Percentiles rank a stretch among this genome's conserved stretches.
These are phyloP conservation scores for Scheffersomyces titani DNA, from an alignment of 1,139 yeast genomes.

Conservation along the genomic window DNA sequence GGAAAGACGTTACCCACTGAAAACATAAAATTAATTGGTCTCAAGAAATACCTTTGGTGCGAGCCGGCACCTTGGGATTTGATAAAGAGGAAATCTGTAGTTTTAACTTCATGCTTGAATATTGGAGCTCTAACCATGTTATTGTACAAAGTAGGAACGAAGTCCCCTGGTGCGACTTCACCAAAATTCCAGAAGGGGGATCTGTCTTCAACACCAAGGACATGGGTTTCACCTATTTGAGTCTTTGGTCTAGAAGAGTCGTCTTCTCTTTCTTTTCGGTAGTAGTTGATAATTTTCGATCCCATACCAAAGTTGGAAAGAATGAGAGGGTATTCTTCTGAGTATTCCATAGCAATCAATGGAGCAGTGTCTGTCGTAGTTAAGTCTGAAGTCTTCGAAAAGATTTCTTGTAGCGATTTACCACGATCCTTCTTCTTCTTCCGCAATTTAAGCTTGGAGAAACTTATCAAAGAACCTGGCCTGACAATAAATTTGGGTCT, in stretches of 20 bases:
- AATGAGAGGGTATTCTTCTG: constrained; percentile 86
- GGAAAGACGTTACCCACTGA: constrained; percentile 94
- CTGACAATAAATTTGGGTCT: constrained; percentile 74
- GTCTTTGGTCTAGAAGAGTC: constrained; percentile 88
- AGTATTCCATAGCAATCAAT: constrained; percentile 79
- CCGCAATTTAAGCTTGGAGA: constrained; percentile 74
- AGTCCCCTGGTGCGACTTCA: constrained; percentile 90
- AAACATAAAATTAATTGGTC: constrained; percentile 71
- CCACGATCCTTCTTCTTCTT: constrained; percentile 91
- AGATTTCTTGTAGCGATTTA: constrained; percentile 72
- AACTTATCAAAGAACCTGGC: constrained; percentile 75
- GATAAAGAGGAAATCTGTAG: constrained; percentile 80
- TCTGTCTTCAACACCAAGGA: constrained; percentile 90
- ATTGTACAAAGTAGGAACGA: constrained; percentile 91
- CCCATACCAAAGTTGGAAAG: constrained; percentile 96
- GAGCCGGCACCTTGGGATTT: constrained; percentile 80
- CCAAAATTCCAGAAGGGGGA: constrained; percentile 99
- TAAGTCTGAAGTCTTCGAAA: constrained; percentile 70
- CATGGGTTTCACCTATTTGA: constrained; percentile 92
- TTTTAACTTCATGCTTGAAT: constrained; percentile 76
- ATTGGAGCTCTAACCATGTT: constrained; percentile 92
- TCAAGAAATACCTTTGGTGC: constrained; percentile 53
- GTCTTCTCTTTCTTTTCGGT: constrained; percentile 78
- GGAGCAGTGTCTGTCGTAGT: constrained; percentile 83
- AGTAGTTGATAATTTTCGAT: constrained; percentile 87